Percentiles rank a stretch among this genome's conserved stretches.
Conservation (phyloP, 257 asterid species). For the Avicennia marina region DNA sequence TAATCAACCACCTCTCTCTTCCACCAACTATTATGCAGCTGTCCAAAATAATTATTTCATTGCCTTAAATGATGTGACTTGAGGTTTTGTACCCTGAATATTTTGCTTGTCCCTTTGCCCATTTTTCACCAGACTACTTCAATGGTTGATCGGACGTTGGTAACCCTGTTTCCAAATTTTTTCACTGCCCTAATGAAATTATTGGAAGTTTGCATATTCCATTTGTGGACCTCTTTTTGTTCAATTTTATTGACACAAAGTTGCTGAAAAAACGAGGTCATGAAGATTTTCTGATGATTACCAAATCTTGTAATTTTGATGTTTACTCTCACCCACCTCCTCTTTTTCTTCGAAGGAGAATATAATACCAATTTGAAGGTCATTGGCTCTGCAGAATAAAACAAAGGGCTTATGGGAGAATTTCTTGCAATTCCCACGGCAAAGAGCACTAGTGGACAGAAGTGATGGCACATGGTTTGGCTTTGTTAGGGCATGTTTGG, state of each 20-base stretch:
- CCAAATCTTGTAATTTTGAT: slow-evolving; percentile 19
- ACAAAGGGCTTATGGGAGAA: slow-evolving; percentile 30
- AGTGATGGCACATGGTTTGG: slow-evolving; percentile 64
- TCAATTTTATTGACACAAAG: neutral
- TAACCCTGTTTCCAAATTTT: neutral
- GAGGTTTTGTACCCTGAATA: no score
- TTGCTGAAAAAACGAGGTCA: neutral
- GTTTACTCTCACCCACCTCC: neutral
- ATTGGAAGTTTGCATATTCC: slow-evolving; percentile 12
- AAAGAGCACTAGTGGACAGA: slow-evolving; percentile 37
- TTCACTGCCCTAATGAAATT: neutral
- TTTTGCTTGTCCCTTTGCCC: no score
- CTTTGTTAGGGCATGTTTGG: slow-evolving; percentile 80
- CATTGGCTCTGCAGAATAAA: slow-evolving; percentile 19
- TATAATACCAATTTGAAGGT: slow-evolving; percentile 31
- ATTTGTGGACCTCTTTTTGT: neutral
- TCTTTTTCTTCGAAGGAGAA: slow-evolving; percentile 17
- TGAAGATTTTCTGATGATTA: neutral
- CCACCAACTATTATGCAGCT: no score
- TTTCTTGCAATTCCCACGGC: slow-evolving; percentile 46
- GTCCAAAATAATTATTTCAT: no score
- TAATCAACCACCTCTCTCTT: no score
- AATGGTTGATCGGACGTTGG: no score
- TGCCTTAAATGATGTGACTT: no score
- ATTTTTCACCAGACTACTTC: no score